Evolutionary conservation across 2,329 filamentous ascomycete species (phyloP).

Genomic region (Ophiosphaerella herpotricha): DNA sequence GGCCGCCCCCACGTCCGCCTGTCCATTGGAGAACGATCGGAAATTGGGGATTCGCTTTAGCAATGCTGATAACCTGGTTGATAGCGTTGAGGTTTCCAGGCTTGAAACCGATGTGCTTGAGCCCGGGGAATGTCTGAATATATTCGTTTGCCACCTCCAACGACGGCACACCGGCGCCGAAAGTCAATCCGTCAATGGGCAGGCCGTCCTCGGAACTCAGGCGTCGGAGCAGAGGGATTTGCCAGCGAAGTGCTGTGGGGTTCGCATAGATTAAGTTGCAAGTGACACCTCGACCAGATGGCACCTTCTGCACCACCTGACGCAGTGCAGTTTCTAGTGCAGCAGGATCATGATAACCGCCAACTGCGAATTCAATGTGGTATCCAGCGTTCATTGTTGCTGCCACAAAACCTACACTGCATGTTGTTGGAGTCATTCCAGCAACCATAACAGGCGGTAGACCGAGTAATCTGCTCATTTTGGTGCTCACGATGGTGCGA

Average conservation of each 20-base stretch:
- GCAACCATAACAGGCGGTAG: conserved; percentile 87
- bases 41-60: conserved; percentile 90
- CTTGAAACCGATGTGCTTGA: conserved; percentile 95
- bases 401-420: conserved; percentile 88
- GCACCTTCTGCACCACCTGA: conserved; percentile 84
- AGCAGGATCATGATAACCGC: conserved; percentile 84
- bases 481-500: conserved; percentile 15
- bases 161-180: conserved; percentile 90
- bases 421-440: conserved; percentile 90
- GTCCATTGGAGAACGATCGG: conserved; percentile 96
- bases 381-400: conserved; percentile 96
- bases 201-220: conserved; percentile 76
- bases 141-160: conserved; percentile 93
- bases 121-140: conserved; percentile 71
- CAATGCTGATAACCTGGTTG: conserved; percentile 88
- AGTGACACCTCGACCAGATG: conserved; percentile 83
- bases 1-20: conserved; percentile 88
- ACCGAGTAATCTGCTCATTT: conserved; percentile 85
- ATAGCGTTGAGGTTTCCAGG: conserved; percentile 88
- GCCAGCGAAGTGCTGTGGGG: conserved; percentile 87
- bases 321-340: conserved; percentile 80
- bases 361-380: conserved; percentile 86
- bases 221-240: conserved; percentile 82
- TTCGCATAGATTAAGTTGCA: conserved; percentile 92
- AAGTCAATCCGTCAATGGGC: conserved; percentile 88